Base-by-base conservation (phyloP, 371 early-diverging fungal species). In the Smittium mucronatum region DNA sequence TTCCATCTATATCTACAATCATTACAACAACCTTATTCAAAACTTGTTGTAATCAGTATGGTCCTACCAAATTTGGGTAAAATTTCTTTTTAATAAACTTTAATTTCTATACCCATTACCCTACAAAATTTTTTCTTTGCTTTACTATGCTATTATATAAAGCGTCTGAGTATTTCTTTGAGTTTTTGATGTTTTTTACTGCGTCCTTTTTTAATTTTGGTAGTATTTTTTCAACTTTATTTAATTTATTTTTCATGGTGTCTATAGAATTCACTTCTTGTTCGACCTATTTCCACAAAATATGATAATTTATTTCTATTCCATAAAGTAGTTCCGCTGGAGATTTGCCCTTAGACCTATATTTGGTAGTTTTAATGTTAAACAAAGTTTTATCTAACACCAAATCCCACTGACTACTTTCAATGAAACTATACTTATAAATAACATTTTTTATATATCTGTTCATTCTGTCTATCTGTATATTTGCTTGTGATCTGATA, bases 391-490 rank as follows among this genome's bases (percentile, higher is more conserved):
- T 61, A 28, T 33, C 16, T 61, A 61, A 30, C 5, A 15, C 16
- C 16, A 11, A 11, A 61, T 61, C 63, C 63, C 63, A 61, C 11
- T 61, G 11, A 15, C 5, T 5, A 15, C 16, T 28, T 15, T 61
- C 63, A 15, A 26, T 61, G 29, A 11, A 30, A n/a, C 31, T 11
- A 11, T 15, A 16, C n/a, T 61, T 61, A 11, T 5, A 5, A 15
- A 61, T 15, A 15, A 33, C 26, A 29, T 69, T 69, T 32, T 30
- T 59, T 31, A 69, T 33, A 2, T 63, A 36, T n/a, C 60, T 32
- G n/a, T 69, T 69, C 36, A 69, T 36, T 32, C 69, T 21, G 8
- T 69, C 69, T 11, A 69, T 30, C n/a, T 69, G 69, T n/a, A 63
- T 26, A 57, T 69, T 69, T 15, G 69, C 36, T 35, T 69, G 29